Evolutionary conservation across 176 grass and related monocot species (phyloP), one percentile per base, ranked within the genome.

Genomic region (Ensete ventricosum): DNA sequence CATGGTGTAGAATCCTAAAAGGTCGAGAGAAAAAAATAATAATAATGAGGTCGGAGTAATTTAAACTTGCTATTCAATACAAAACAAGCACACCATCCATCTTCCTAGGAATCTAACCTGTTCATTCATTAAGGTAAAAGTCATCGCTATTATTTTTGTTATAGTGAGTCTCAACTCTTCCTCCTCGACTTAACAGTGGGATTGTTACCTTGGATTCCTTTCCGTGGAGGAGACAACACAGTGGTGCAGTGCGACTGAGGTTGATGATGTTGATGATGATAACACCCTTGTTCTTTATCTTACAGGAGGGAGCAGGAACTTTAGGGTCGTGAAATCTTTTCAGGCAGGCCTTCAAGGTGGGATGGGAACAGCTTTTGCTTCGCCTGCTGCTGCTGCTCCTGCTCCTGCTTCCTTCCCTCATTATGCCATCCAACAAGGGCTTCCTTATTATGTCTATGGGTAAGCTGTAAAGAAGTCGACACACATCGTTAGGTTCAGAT

Each of bases 341-440:
- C 86, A 91, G 72, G 72, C 87, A 84, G 89, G 92, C 71, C 82
- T 92, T 78, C 91, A 91, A 87, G 86, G 84, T 86, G 96, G 86
- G 73, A 73, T 84, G 67, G 82, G 86, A 51, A 80, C 91, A 86
- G 86, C 90, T 85, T 99, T 99, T 83, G 75, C 88, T 57, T 88
- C 95, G 77, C 86, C 92, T 86, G 82, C 67, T 50, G 67, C 67
- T 50, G 67, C 66, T 43, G 34, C 11, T 70, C 2, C 29, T 29
- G 2, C 34, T 23, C 22, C 22, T 85, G 87, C 24, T 85, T 85
- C 88, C 84, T 87, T 89, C 83, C 86, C 91, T 77, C 90, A 99
- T 94, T 95, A 99, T 91, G 81, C 90, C 82, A 83, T 95, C 70
- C 96, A 92, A 82, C 96, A 99, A 79, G 80, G 91, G 64, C 86